A percentile compares a stretch with the other conserved stretches of the same genome.
Evolutionary conservation across 2,329 filamentous ascomycete species (phyloP).

Genomic region (Penicillium sp.): DNA sequence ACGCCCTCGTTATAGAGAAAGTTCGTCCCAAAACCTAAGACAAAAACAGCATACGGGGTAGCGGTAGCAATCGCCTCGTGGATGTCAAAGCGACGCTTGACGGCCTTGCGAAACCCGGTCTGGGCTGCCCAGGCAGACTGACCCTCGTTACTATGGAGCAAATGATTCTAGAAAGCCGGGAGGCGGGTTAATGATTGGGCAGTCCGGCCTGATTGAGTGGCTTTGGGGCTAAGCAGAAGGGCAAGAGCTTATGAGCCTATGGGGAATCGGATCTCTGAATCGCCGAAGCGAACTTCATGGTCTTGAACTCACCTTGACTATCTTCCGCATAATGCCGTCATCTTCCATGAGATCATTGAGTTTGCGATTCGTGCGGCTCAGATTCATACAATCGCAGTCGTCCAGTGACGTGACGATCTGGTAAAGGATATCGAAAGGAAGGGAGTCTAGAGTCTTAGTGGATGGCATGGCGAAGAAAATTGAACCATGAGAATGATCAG

Average conservation of each 20-base stretch:
- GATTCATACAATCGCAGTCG: constrained; percentile 57
- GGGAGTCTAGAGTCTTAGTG: constrained; percentile 36
- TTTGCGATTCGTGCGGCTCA: constrained; percentile 53
- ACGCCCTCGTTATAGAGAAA: constrained; percentile 64
- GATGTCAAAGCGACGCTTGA: constrained; percentile 62
- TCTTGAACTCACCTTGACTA: constrained; percentile 52
- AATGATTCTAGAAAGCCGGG: constrained; percentile 43
- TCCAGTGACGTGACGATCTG: constrained; percentile 56
- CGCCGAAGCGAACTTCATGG: neutral
- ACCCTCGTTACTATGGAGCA: constrained; percentile 47
- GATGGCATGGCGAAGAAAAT: constrained; percentile 5
- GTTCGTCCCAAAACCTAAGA: constrained; percentile 58
- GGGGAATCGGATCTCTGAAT: neutral
- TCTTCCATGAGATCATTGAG: constrained; percentile 54
- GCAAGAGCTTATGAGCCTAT: neutral
- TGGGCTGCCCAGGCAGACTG: constrained; percentile 35
- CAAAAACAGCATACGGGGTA: constrained; percentile 59
- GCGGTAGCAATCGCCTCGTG: constrained; percentile 60
- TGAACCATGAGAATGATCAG: neutral
- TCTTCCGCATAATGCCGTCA: constrained; percentile 55
- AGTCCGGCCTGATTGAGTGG: neutral
- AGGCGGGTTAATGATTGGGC: constrained; percentile 13
- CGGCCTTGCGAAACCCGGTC: constrained; percentile 51
- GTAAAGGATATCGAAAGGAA: constrained; percentile 65
- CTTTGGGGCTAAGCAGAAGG: neutral